These are phyloP conservation scores for Aspergillus unguis DNA, from an alignment of 2,329 filamentous ascomycete genomes.

Conservation along the genomic window DNA sequence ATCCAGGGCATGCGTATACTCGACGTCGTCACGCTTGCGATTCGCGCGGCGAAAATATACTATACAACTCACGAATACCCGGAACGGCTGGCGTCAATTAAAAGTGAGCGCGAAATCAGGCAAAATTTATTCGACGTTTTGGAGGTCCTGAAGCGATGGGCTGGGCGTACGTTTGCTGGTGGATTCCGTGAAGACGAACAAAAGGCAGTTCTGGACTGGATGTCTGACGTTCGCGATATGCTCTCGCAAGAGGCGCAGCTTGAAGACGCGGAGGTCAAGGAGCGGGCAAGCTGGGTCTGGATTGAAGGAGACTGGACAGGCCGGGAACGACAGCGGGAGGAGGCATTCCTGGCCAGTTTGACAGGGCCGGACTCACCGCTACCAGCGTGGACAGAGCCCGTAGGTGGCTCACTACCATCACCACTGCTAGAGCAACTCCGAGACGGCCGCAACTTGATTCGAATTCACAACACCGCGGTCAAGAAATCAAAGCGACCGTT, in stretches of 20 bases:
- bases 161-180: conserved; percentile 77
- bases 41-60: conserved; percentile 91
- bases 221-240: conserved; percentile 72
- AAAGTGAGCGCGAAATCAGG: conserved; percentile 79
- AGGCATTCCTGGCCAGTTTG: conserved; percentile 77
- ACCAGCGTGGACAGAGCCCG: conserved; percentile 65
- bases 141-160: conserved; percentile 89
- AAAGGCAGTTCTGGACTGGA: conserved; percentile 73
- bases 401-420: conserved; percentile 49
- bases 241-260: conserved; percentile 72
- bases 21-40: conserved; percentile 91
- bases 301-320: conserved; percentile 72
- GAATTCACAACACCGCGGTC: conserved; percentile 85
- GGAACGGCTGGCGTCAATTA: conserved; percentile 79
- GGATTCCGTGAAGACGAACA: conserved; percentile 78
- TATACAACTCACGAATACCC: conserved; percentile 90
- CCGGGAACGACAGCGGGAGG: conserved; percentile 72
- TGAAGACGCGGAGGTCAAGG: conserved; percentile 68
- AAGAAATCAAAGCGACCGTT: conserved; percentile 81
- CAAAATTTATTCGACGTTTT: conserved; percentile 80
- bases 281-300: conserved; percentile 78
- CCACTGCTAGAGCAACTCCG: conserved; percentile 70
- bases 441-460: conserved; percentile 76
- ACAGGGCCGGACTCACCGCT: conserved; percentile 55
- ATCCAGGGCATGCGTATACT: conserved; percentile 88